A percentile compares a stretch with the other conserved stretches of the same genome.
These are phyloP conservation scores for Aspergillus mulundensis DNA, from an alignment of 495 filamentous ascomycete species.

Conservation along the genomic window DNA sequence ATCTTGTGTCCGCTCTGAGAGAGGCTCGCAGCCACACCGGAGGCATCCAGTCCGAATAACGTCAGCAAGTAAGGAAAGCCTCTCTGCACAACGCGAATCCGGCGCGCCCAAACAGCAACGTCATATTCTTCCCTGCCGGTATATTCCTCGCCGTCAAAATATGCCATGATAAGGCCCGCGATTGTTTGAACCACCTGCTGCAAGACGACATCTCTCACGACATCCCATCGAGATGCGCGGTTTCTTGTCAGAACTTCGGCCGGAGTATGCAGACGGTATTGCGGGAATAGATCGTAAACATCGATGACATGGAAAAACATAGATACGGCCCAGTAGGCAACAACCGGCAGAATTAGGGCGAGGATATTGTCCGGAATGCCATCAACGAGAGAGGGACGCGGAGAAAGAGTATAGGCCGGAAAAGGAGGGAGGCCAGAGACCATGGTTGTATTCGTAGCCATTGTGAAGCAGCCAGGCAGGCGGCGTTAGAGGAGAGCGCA, in stretches of 20 bases:
- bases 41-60: slow-evolving; percentile 39
- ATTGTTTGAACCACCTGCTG: slow-evolving; percentile 85
- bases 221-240: slow-evolving; percentile 75
- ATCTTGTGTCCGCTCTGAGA: slow-evolving; percentile 51
- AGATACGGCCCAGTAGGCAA: slow-evolving; percentile 88
- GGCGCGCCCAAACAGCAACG: slow-evolving; percentile 73
- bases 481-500: slow-evolving; percentile 2
- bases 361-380: slow-evolving; percentile 78
- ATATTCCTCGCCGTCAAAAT: slow-evolving; percentile 61
- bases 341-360: slow-evolving; percentile 66
- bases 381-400: slow-evolving; percentile 65
- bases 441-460: slow-evolving; percentile 41
- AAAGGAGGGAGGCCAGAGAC: slow-evolving; percentile 66
- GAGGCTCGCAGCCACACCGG: slow-evolving; percentile 32
- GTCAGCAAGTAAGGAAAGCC: slow-evolving; percentile 57
- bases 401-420: slow-evolving; percentile 63
- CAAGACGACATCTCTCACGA: slow-evolving; percentile 79
- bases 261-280: slow-evolving; percentile 89
- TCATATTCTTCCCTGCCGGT: slow-evolving; percentile 77
- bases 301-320: slow-evolving; percentile 83
- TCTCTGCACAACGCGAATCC: slow-evolving; percentile 66
- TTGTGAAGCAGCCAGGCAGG: slow-evolving; percentile 17
- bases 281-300: slow-evolving; percentile 71
- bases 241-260: slow-evolving; percentile 84
- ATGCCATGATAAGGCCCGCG: slow-evolving; percentile 55